Percentiles rank a stretch among this genome's conserved stretches.
These are phyloP conservation scores for Trichocomaceae sp. DNA, from an alignment of 2,329 filamentous ascomycete genomes.

Conservation along the genomic window DNA sequence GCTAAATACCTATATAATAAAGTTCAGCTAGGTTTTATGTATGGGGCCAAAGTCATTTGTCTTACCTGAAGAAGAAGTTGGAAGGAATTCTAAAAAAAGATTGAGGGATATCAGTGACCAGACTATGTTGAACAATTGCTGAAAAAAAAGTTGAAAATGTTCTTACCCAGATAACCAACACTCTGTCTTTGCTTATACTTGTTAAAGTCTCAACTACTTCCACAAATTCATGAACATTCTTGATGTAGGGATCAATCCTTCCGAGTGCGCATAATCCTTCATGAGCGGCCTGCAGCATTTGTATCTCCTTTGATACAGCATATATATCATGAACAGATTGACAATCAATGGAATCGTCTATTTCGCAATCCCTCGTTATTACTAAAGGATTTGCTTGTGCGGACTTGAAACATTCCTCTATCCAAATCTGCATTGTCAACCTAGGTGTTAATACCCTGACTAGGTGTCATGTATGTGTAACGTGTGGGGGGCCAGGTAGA, in stretches of 20 bases:
- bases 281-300: slow-evolving; percentile 1
- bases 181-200: slow-evolving; percentile 2
- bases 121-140: background rate
- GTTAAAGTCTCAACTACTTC: slow-evolving; percentile 1
- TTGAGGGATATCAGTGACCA: slow-evolving; percentile 1
- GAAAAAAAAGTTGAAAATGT: background rate
- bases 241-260: slow-evolving; percentile 1
- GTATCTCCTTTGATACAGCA: slow-evolving; percentile 1
- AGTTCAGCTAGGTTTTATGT: background rate
- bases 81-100: background rate
- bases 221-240: slow-evolving; percentile 2
- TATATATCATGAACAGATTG: slow-evolving; percentile 3
- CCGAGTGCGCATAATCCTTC: slow-evolving; percentile 1
- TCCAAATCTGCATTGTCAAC: background rate
- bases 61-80: slow-evolving; percentile 2
- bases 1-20: slow-evolving; percentile 1
- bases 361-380: slow-evolving; percentile 1
- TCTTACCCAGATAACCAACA: slow-evolving; percentile 2
- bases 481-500: background rate
- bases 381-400: slow-evolving; percentile 1
- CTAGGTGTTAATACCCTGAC: background rate
- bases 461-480: background rate
- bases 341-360: slow-evolving; percentile 1
- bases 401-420: slow-evolving; percentile 1
- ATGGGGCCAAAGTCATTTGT: background rate